Evolutionary conservation across 1,284 basidiomycete species (phyloP), one percentile per base, ranked within the genome.

Genomic region (Apiotrichum veenhuisii): DNA sequence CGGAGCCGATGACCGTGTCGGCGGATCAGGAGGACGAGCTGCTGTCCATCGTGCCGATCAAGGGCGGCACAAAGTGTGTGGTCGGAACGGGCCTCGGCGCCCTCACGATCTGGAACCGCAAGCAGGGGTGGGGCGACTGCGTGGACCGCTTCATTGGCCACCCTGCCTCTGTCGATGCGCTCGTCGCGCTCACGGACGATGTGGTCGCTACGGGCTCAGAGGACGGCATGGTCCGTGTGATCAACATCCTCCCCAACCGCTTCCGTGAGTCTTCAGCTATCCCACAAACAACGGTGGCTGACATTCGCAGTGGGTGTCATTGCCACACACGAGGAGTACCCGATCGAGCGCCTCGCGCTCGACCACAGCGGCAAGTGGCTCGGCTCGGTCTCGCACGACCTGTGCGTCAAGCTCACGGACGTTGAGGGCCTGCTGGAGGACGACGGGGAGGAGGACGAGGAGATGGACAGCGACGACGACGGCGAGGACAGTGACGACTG

Each of bases 11-110:
- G 58, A 85, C 86, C 0, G 86, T 90, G 50, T 91, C 88, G 18
- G 91, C 95, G 70, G 91, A 97, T 77, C 94, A 98, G 74, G 94
- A 97, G 72, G 94, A 98, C 72, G 94, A 97, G 71, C 79, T 97
- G 26, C 80, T 97, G 8, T 91, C 88, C 5, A 84, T 94, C 52
- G 84, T 87, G 17, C 75, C 88, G 7, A 89, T 97, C 70, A 91
- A 89, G 79, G 83, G 85, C 85, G 86, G 82, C 3, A 80, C 84
- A 30, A 96, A 96, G 75, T 80, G 87, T 15, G 85, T 93, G 5
- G 88, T 96, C 2, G 94, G 94, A 10, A 93, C 91, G 0, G 92
- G 95, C 63, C 76, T 91, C 20, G 94, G 94, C 48, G 87, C 94
- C n/a, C 78, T 98, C 5, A 90, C 88, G 4, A 83, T 97, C 51